Evolutionary conservation across 148 eudicot genomes (phyloP).

Genomic region (Arbutus unedo): DNA sequence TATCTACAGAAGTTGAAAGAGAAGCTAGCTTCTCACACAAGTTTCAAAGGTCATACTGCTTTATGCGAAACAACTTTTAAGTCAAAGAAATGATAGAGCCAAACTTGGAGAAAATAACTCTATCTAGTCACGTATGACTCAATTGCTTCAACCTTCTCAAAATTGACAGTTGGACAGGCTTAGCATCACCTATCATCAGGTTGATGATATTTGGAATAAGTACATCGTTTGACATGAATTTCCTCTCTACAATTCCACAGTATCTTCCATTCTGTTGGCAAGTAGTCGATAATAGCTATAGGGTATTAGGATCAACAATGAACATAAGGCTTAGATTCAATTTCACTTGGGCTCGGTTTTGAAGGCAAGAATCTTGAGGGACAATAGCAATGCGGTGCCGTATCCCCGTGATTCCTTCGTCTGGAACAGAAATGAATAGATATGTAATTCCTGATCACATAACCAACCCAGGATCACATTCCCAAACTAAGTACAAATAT

Average conservation of each 20-base stretch:
- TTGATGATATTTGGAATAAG: neutral
- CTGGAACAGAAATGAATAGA: neutral
- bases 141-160: conserved; percentile 5
- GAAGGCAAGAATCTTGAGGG: neutral
- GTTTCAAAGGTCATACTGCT: neutral
- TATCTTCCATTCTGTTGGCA: neutral
- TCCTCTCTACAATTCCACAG: neutral
- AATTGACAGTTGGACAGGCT: neutral
- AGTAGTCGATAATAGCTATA: neutral
- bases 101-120: neutral
- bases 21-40: neutral
- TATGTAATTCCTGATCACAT: neutral
- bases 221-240: neutral
- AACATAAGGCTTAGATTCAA: neutral
- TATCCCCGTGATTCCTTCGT: neutral
- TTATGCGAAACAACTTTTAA: neutral
- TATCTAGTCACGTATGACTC: neutral
- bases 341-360: neutral
- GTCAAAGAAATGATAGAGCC: neutral
- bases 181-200: neutral
- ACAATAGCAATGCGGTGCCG: neutral
- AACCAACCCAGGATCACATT: too few relatives aligned
- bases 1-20: neutral
- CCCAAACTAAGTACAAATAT: too few relatives aligned
- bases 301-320: neutral